phyloP scores from a whole-genome alignment of 2,329 filamentous ascomycete genomes.

The Exophiala aquamarina region DNA sequence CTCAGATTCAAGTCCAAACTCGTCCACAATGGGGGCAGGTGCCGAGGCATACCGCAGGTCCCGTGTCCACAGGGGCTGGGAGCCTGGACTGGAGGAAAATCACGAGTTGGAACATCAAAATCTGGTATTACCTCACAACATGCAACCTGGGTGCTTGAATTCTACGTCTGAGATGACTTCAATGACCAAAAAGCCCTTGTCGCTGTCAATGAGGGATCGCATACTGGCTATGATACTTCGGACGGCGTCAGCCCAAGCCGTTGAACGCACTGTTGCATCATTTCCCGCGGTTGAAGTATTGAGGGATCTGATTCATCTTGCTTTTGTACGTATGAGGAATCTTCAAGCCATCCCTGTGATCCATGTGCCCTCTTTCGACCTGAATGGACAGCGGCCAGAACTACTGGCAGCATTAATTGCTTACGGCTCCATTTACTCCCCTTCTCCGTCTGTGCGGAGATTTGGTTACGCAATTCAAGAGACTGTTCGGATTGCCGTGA shows the following conservation, averaged over 20 bases:
- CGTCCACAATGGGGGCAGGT: not conserved
- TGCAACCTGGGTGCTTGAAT: constrained; percentile 28
- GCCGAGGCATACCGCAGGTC: constrained; percentile 4
- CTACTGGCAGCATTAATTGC: constrained; percentile 40
- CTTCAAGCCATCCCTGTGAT: constrained; percentile 35
- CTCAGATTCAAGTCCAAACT: not conserved
- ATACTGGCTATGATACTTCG: not conserved
- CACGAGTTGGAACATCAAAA: constrained; percentile 31
- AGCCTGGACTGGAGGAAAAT: constrained; percentile 29
- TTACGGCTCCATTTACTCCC: constrained; percentile 38
- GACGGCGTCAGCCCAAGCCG: not conserved
- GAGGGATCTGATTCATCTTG: constrained; percentile 40
- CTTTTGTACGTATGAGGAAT: constrained; percentile 30
- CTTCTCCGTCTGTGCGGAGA: constrained; percentile 39
- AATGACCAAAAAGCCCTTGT: constrained; percentile 29
- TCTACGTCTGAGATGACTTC: constrained; percentile 20
- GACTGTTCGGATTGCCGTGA: constrained; percentile 34
- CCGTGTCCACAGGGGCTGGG: constrained; percentile 24
- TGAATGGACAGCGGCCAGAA: constrained; percentile 39
- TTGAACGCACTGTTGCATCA: constrained; percentile 43
- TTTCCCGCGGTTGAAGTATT: constrained; percentile 43
- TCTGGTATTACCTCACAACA: constrained; percentile 30
- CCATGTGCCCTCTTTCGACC: constrained; percentile 39
- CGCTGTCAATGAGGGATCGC: constrained; percentile 29
- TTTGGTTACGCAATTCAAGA: constrained; percentile 45